Evolutionary conservation across 2,329 filamentous ascomycete genomes (phyloP).

Genomic region (Metarhizium anisopliae): DNA sequence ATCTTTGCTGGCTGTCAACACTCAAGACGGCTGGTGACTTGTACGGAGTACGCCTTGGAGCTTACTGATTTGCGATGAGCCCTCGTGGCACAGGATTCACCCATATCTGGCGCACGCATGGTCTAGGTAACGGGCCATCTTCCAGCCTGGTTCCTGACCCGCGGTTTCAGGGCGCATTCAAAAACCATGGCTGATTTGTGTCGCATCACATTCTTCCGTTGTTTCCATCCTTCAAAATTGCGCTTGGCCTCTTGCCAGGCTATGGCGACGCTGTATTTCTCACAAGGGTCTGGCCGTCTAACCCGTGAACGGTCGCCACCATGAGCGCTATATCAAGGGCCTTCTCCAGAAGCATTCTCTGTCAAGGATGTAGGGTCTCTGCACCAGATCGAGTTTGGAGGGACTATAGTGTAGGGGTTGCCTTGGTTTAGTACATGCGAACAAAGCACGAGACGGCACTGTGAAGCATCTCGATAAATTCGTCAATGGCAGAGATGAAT

Average conservation of each 20-base stretch:
- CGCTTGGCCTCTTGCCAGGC: not conserved
- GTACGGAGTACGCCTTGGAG: not conserved
- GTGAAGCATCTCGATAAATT: no score
- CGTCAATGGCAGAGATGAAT: no score
- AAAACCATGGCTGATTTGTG: not conserved
- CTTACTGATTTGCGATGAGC: not conserved
- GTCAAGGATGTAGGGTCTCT: no score
- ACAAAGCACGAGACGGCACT: no score
- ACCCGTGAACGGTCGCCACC: no score
- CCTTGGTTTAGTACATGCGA: no score
- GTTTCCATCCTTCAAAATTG: not conserved
- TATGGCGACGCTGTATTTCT: not conserved
- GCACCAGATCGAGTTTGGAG: no score
- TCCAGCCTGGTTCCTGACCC: not conserved
- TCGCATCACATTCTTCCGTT: not conserved
- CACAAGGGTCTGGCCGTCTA: not conserved
- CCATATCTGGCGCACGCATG: not conserved
- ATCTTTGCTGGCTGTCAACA: not conserved
- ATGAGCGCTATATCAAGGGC: no score
- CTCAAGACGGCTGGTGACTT: not conserved
- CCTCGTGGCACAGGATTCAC: not conserved
- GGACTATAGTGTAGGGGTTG: no score
- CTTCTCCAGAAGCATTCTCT: no score
- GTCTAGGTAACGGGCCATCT: not conserved
- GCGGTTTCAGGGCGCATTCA: not conserved